Percentiles rank a stretch among this genome's conserved stretches.
These are phyloP conservation scores for Sphagnum contortum DNA, from an alignment of 225 moss, liverwort and hornwort genomes.

Conservation along the genomic window DNA sequence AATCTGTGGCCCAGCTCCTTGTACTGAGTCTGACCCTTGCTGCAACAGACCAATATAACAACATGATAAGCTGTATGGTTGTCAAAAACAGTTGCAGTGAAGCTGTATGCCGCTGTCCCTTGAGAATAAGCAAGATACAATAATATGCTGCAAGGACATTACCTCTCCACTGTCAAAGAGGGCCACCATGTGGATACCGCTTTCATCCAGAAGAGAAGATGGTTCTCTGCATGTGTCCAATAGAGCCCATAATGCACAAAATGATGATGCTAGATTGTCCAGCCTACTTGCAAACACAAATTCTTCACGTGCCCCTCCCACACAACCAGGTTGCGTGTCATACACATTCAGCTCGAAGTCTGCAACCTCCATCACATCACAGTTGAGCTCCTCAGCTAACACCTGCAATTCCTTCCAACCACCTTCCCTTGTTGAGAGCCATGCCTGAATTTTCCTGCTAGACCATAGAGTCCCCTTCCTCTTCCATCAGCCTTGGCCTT, in stretches of 20 bases:
- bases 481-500: too few relatives aligned
- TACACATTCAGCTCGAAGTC: slow-evolving; percentile 82
- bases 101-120: too few relatives aligned
- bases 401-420: slow-evolving; percentile 30
- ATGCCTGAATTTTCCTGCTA: too few relatives aligned
- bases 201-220: slow-evolving; percentile 54
- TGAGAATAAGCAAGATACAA: too few relatives aligned
- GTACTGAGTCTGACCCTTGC: slow-evolving; percentile 67
- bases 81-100: too few relatives aligned
- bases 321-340: slow-evolving; percentile 69
- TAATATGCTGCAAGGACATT: background rate
- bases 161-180: slow-evolving; percentile 85
- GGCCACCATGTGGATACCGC: slow-evolving; percentile 64
- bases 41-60: slow-evolving; percentile 5
- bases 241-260: slow-evolving; percentile 73
- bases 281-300: slow-evolving; percentile 75
- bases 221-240: slow-evolving; percentile 58
- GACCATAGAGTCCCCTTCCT: too few relatives aligned
- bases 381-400: slow-evolving; percentile 69
- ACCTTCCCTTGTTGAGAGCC: background rate
- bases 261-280: slow-evolving; percentile 70
- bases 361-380: slow-evolving; percentile 66
- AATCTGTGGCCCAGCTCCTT: slow-evolving; percentile 61
- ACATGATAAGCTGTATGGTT: too few relatives aligned
- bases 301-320: slow-evolving; percentile 78